Percentiles rank a stretch among this genome's conserved stretches.
Conservation (phyloP, 371 early-diverging fungal genomes). For the Syncephalastrum contaminatum region DNA sequence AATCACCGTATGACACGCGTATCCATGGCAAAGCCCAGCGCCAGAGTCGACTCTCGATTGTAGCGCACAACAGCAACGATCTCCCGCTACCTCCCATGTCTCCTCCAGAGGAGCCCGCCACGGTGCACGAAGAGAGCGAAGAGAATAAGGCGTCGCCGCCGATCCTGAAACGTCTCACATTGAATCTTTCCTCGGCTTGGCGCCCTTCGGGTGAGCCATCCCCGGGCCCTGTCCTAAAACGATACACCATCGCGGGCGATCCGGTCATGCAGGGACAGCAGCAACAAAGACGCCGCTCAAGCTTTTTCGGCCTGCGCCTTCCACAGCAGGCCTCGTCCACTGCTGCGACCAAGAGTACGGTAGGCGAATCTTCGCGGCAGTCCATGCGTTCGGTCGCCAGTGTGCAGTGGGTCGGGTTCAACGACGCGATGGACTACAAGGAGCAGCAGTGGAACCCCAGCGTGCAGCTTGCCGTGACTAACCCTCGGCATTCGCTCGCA, state of each 20-base stretch:
- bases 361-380: too few relatives aligned
- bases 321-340: constrained; percentile 8
- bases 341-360: constrained; percentile 7
- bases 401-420: constrained; percentile 42
- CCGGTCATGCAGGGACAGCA: constrained; percentile 11
- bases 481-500: constrained; percentile 8
- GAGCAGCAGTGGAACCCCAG: constrained; percentile 21
- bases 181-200: constrained; percentile 18
- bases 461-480: constrained; percentile 32
- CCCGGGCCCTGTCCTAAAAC: constrained; percentile 9
- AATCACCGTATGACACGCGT: constrained; percentile 7
- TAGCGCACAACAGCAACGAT: too few relatives aligned
- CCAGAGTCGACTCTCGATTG: background rate
- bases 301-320: background rate
- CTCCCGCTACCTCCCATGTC: too few relatives aligned
- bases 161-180: constrained; percentile 20
- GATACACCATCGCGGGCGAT: constrained; percentile 14
- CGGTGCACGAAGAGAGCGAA: constrained; percentile 1
- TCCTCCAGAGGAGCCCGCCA: too few relatives aligned
- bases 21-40: background rate
- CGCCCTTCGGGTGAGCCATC: constrained; percentile 1
- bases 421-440: constrained; percentile 36
- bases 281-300: constrained; percentile 7
- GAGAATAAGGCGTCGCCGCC: constrained; percentile 10
- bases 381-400: constrained; percentile 27